phyloP scores from a whole-genome alignment of 2,329 filamentous ascomycete genomes.

The Stromatinia cepivora region DNA sequence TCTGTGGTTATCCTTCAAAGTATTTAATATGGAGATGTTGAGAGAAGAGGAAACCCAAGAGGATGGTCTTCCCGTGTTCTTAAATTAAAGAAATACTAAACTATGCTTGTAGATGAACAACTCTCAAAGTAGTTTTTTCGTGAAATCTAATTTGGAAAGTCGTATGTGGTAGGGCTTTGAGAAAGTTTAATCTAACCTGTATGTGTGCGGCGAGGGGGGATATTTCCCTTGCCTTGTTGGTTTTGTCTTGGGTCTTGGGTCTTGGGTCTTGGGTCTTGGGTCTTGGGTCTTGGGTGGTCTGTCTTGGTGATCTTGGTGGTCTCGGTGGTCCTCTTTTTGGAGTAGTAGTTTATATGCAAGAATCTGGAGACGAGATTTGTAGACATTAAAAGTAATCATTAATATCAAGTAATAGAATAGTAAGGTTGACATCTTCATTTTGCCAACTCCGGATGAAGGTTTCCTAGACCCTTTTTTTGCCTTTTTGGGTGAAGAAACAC shows the following conservation, averaged over 20 bases:
- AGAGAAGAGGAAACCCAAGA: background rate
- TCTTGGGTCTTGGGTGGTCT: background rate
- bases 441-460: background rate
- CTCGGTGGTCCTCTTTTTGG: conserved; percentile 5
- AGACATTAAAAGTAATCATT: background rate
- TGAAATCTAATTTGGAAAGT: conserved; percentile 16
- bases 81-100: conserved; percentile 18
- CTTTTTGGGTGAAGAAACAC: conserved; percentile 1
- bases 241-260: background rate
- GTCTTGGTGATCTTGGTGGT: conserved; percentile 4
- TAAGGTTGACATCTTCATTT: background rate
- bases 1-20: conserved; percentile 19
- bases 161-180: conserved; percentile 8
- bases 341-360: background rate
- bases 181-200: conserved; percentile 14
- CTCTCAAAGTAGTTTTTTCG: background rate
- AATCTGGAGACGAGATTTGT: background rate
- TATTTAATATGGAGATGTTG: conserved; percentile 23
- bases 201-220: conserved; percentile 6
- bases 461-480: background rate
- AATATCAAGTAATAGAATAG: background rate
- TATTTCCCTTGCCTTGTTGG: conserved; percentile 1
- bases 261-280: too few species aligned
- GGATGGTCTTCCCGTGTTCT: conserved; percentile 22
- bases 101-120: background rate